Conservation (phyloP, 768 basidiomycete genomes). For the Fomitopsis serialis region DNA sequence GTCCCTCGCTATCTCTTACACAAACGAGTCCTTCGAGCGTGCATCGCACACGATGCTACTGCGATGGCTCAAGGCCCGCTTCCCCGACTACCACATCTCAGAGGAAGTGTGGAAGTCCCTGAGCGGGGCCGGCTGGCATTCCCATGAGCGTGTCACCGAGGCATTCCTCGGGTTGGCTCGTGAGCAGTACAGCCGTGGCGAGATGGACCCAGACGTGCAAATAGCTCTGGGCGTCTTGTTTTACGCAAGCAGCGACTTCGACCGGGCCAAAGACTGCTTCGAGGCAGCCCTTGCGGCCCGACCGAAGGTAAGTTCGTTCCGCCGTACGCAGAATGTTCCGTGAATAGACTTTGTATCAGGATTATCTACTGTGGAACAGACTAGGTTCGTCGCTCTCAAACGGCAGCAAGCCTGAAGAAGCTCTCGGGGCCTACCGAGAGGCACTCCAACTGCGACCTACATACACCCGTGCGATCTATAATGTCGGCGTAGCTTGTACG, state of each 20-base stretch:
- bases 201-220: slow-evolving; percentile 87
- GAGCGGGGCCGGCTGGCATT: slow-evolving; percentile 71
- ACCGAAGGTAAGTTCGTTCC: slow-evolving; percentile 49
- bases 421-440: slow-evolving; percentile 82
- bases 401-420: slow-evolving; percentile 91
- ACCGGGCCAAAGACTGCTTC: slow-evolving; percentile 91
- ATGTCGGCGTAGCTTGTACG: slow-evolving; percentile 96
- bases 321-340: slow-evolving; percentile 1
- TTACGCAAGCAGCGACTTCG: slow-evolving; percentile 84
- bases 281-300: slow-evolving; percentile 75
- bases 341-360: slow-evolving; percentile 33
- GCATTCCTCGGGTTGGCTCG: slow-evolving; percentile 80
- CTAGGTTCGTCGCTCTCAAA: slow-evolving; percentile 93
- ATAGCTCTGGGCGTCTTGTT: slow-evolving; percentile 90
- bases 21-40: slow-evolving; percentile 88
- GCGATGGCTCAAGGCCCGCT: slow-evolving; percentile 73
- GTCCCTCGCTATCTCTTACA: slow-evolving; percentile 95
- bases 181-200: slow-evolving; percentile 66
- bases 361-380: slow-evolving; percentile 95
- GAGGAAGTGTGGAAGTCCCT: slow-evolving; percentile 51
- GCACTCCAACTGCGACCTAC: slow-evolving; percentile 89
- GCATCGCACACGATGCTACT: slow-evolving; percentile 83
- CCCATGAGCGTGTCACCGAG: slow-evolving; percentile 74
- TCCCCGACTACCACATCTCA: slow-evolving; percentile 50
- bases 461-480: slow-evolving; percentile 96